Evolutionary conservation across 441 rosid species (phyloP).

Genomic region (Eruca vesicaria): DNA sequence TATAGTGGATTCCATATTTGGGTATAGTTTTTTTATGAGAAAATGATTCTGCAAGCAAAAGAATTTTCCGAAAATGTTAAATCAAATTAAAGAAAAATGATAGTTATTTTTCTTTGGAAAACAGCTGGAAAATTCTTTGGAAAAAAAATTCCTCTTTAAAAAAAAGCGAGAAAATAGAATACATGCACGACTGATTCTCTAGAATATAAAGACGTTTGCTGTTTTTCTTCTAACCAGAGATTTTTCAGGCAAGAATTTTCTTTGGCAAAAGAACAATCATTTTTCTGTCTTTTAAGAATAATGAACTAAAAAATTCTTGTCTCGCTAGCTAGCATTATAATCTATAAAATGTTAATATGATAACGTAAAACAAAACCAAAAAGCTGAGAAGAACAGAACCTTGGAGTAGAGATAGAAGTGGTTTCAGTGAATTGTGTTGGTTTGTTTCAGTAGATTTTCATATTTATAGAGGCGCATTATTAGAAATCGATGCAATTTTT

Average conservation of each 20-base stretch:
- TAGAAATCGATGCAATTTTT: background rate
- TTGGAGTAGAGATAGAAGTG: conserved; percentile 7
- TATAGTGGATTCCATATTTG: conserved; percentile 31
- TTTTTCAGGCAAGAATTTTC: conserved; percentile 33
- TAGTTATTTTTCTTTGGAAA: conserved; percentile 17
- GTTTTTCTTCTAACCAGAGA: conserved; percentile 32
- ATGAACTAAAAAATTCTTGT: background rate
- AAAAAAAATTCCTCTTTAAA: background rate
- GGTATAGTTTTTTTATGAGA: background rate
- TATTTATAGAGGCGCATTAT: conserved; percentile 3
- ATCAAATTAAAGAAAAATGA: background rate
- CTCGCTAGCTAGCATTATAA: background rate
- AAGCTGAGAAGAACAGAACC: conserved; percentile 21
- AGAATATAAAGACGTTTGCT: conserved; percentile 27
- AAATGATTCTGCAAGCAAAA: background rate
- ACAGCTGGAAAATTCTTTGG: conserved; percentile 32
- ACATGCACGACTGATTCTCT: conserved; percentile 16
- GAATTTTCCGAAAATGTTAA: background rate
- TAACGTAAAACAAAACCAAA: background rate
- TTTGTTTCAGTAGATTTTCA: background rate
- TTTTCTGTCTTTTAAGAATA: background rate
- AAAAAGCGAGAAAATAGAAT: conserved; percentile 30
- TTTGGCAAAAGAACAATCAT: background rate
- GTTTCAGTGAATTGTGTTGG: conserved; percentile 2
- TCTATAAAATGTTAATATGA: background rate